phyloP scores from a whole-genome alignment of 176 grass and related monocot species.

The Eleusine coracana region DNA sequence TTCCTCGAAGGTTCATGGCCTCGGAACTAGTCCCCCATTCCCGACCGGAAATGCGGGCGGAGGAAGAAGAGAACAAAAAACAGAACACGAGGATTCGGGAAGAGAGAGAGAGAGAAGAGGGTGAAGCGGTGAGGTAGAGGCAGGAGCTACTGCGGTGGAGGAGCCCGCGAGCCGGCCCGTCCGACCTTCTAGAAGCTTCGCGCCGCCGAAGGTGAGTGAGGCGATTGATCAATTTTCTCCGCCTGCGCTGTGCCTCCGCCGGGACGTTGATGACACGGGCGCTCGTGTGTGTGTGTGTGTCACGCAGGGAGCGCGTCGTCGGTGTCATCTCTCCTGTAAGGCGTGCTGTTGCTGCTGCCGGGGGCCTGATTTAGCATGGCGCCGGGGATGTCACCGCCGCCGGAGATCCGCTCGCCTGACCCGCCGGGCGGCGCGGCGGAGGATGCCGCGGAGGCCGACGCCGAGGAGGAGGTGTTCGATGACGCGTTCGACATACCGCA shows the following conservation, averaged over 20 bases:
- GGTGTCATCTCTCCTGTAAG: constrained; percentile 55
- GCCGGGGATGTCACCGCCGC: constrained; percentile 39
- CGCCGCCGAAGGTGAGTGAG: constrained; percentile 10
- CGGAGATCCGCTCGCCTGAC: constrained; percentile 59
- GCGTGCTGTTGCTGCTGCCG: not conserved
- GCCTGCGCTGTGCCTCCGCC: not conserved
- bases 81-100: not conserved
- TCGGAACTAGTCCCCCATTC: constrained; percentile 40
- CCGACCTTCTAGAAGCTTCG: constrained; percentile 34
- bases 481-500: constrained; percentile 80
- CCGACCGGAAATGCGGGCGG: constrained; percentile 39
- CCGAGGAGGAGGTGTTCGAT: constrained; percentile 37
- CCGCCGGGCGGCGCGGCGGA: constrained; percentile 13
- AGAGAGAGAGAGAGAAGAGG: not conserved
- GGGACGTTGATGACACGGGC: not conserved
- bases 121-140: not conserved
- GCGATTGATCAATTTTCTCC: not conserved
- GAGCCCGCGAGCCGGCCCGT: not conserved
- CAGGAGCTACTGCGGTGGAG: not conserved
- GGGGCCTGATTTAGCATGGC: constrained; percentile 36
- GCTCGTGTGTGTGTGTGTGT: not conserved
- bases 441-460: not conserved
- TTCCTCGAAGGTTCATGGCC: constrained; percentile 48
- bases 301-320: constrained; percentile 5
- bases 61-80: constrained; percentile 25